phyloP scores from a whole-genome alignment of 495 filamentous ascomycete species.

The Elaphomyces granulatus region DNA sequence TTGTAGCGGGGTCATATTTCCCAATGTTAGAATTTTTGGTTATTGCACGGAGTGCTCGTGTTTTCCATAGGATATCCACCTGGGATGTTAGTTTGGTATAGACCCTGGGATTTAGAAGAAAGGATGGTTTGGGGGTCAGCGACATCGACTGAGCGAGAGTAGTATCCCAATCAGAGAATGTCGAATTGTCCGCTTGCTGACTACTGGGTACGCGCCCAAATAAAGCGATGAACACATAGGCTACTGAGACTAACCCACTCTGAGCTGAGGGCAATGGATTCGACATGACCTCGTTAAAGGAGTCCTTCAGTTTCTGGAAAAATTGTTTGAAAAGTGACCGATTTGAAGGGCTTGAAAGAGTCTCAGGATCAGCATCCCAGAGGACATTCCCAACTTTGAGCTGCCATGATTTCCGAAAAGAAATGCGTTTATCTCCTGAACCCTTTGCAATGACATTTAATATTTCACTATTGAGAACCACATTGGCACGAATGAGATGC shows the following conservation, averaged over 20 bases:
- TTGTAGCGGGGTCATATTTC: constrained; percentile 19
- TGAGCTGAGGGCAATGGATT: constrained; percentile 67
- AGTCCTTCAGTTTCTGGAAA: constrained; percentile 50
- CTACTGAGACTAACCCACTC: constrained; percentile 57
- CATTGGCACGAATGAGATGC: constrained; percentile 41
- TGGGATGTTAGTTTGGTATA: constrained; percentile 61
- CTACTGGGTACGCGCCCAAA: constrained; percentile 20
- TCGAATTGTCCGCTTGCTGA: constrained; percentile 13
- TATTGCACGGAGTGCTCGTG: constrained; percentile 51
- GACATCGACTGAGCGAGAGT: constrained; percentile 48
- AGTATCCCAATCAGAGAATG: constrained; percentile 27
- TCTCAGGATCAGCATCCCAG: constrained; percentile 37
- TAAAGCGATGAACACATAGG: constrained; percentile 58
- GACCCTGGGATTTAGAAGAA: constrained; percentile 67
- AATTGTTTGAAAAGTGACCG: constrained; percentile 33
- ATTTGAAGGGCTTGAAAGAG: constrained; percentile 30
- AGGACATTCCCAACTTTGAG: constrained; percentile 58
- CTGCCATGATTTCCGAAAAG: constrained; percentile 69
- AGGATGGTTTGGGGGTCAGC: constrained; percentile 61
- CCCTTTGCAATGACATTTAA: constrained; percentile 66
- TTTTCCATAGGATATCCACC: constrained; percentile 63
- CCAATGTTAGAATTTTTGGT: constrained; percentile 28
- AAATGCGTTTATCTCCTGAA: constrained; percentile 64
- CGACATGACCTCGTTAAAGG: constrained; percentile 57
- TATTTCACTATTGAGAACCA: constrained; percentile 45